Base-by-base conservation (phyloP, 2,329 filamentous ascomycete species). In the Penicillium polonicum region DNA sequence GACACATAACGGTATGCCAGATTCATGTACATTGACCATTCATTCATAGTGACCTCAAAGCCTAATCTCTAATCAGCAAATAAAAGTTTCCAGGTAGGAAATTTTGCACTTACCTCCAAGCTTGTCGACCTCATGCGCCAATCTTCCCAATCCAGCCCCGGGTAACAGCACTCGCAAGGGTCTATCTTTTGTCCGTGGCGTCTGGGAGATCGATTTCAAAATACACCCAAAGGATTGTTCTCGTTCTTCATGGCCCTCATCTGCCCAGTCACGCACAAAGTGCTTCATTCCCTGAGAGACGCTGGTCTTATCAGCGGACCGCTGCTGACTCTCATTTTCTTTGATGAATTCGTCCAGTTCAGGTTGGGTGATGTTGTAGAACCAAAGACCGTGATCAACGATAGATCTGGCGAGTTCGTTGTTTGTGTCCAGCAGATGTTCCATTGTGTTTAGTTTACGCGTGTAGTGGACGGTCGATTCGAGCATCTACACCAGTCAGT, bases 1-100 rank as follows among this genome's bases (percentile, higher is more conserved):
- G 78, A 75, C 5, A 84, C 65, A 60, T 78, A 83, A 1, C 82
- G 78, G 59, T 84, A 84, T 0, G 77, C 79, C 1, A 82, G 60
- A 57, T 83, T 84, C 79, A 85, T 83, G 60, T 80, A 85, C 69
- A 80, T 78, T 1, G 82, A 84, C 79, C 80, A 85, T 68, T 86
- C 83, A 61, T 85, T 85, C 52, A 78, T 72, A 0, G 80, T 82
- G 0, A 84, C 82, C 25, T 83, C 72, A 55, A 83, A 82, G 1
- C 74, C 79, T 78, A 10, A 15, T 39, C 9, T 33, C 35, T 33
- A 44, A 33, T 15, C 9, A 48, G 19, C 19, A 5, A 45, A 25
- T 44, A 7, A 21, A 45, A 43, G 7, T n/a, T 23, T 35, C 1
- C 8, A 21, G 15, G 9, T 33, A 49, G 10, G 5, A 17, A n/a